These are phyloP conservation scores for Beauveria sp. DNA, from an alignment of 2,329 filamentous ascomycete genomes.

Conservation along the genomic window DNA sequence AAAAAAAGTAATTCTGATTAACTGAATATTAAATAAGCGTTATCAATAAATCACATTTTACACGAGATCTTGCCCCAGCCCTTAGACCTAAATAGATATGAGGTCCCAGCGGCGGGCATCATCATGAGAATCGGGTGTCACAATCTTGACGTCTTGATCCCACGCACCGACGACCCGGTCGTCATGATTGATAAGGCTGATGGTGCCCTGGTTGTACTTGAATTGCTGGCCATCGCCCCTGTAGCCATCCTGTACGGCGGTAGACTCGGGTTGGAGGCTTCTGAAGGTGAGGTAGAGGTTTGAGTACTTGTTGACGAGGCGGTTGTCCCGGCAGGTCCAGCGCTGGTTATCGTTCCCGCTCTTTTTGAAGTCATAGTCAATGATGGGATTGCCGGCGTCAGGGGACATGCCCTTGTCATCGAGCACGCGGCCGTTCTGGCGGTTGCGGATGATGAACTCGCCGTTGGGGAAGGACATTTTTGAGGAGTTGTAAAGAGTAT, in stretches of 20 bases:
- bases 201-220: neutral
- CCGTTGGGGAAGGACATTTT: neutral
- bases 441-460: neutral
- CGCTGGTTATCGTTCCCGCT: neutral
- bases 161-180: neutral
- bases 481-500: neutral
- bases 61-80: neutral
- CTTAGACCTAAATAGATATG: neutral
- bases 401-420: neutral
- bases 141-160: neutral
- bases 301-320: neutral
- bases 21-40: too few species aligned
- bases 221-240: neutral
- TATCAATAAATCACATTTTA: too few species aligned
- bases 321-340: neutral
- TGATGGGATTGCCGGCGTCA: neutral
- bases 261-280: neutral
- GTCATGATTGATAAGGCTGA: neutral
- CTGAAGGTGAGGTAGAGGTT: neutral
- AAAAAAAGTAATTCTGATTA: too few species aligned
- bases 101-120: neutral
- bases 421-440: neutral
- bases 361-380: neutral
- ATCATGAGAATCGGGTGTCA: neutral
- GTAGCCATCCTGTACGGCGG: neutral